phyloP scores from a whole-genome alignment of 768 basidiomycete genomes.

The Termitomyces sp. region DNA sequence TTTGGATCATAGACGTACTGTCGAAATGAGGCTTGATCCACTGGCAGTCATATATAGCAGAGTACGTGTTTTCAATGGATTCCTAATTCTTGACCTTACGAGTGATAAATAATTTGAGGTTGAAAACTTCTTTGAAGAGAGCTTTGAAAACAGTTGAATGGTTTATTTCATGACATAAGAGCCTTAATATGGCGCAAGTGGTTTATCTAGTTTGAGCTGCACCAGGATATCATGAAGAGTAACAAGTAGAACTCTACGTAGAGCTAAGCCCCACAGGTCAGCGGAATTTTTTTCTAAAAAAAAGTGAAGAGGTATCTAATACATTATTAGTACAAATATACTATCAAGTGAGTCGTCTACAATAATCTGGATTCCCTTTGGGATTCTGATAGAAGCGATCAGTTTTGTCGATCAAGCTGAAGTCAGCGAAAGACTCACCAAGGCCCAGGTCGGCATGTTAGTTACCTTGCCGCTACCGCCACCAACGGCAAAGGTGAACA shows the following conservation, averaged over 20 bases:
- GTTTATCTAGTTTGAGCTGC: no score
- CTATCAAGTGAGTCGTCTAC: constrained; percentile 14
- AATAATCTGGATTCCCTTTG: constrained; percentile 18
- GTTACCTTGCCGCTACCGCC: constrained; percentile 29
- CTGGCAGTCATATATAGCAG: background rate
- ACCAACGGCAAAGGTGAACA: constrained; percentile 38
- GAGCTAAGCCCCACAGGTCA: no score
- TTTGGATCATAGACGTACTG: background rate
- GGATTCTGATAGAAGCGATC: constrained; percentile 11
- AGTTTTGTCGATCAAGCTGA: background rate
- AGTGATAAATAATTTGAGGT: background rate
- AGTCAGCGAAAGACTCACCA: constrained; percentile 19
- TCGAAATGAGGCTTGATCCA: background rate
- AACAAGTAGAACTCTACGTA: no score
- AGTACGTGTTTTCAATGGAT: background rate
- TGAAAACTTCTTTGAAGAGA: background rate
- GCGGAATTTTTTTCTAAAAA: no score
- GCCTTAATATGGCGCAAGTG: background rate
- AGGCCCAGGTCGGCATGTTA: constrained; percentile 27
- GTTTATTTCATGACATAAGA: background rate
- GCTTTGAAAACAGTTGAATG: background rate
- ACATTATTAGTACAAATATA: background rate
- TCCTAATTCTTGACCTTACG: background rate
- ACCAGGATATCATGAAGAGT: no score
- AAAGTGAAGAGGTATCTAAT: background rate